These are phyloP conservation scores for Nelumbo lutea DNA, from an alignment of 164 flowering plant species.

Conservation along the genomic window DNA sequence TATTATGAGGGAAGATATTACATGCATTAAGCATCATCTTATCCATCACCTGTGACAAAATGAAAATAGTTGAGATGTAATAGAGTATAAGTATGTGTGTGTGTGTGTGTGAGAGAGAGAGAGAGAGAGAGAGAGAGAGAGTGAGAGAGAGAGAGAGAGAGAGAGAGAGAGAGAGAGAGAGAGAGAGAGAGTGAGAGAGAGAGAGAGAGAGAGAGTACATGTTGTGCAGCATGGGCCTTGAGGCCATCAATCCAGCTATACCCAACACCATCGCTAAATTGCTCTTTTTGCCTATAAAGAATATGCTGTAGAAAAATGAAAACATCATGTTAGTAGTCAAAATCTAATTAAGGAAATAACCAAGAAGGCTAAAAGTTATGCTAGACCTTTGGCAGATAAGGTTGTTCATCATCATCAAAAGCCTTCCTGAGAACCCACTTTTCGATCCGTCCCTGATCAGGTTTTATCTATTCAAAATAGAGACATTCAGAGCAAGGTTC, in stretches of 20 bases:
- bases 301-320: conserved; percentile 64
- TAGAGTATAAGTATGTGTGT: not conserved
- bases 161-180: not conserved
- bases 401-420: conserved; percentile 80
- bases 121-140: conserved; percentile 4
- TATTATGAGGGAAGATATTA: conserved; percentile 55
- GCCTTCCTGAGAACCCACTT: conserved; percentile 93
- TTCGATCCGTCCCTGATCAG: conserved; percentile 66
- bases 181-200: conserved; percentile 8
- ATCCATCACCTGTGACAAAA: conserved; percentile 40
- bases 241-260: conserved; percentile 98
- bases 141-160: conserved; percentile 5
- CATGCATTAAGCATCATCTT: conserved; percentile 63
- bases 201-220: conserved; percentile 36
- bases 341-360: not conserved
- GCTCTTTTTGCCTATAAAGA: conserved; percentile 91
- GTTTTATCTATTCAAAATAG: conserved; percentile 46
- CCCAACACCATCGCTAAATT: conserved; percentile 96
- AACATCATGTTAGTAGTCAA: conserved; percentile 8
- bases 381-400: conserved; percentile 89
- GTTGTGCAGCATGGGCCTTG: conserved; percentile 74
- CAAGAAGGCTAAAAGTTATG: not conserved
- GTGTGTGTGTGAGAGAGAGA: not conserved
- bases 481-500: not conserved
- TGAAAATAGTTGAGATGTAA: not conserved